Evolutionary conservation across 1,284 basidiomycete genomes (phyloP), one percentile per base, ranked within the genome.

Genomic region (Ustanciosporium gigantosporum): DNA sequence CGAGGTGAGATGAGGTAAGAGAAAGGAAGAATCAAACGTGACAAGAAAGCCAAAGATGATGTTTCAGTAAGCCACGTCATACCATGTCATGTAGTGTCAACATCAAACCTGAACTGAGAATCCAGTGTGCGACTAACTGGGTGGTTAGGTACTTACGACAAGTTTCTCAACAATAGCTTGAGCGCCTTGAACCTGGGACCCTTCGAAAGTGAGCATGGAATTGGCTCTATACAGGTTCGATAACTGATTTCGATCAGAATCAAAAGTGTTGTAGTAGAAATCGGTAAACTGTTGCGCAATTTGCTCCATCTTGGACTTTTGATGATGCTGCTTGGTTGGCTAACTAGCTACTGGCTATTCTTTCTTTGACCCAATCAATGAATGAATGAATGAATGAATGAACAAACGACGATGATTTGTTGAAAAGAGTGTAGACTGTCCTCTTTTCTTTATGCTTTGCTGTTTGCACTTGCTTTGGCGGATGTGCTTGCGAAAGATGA

Each of bases 131-230:
- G 29, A 25, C n/a, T n/a, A n/a, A n/a, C n/a, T n/a, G n/a, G n/a
- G n/a, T n/a, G n/a, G n/a, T n/a, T n/a, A n/a, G n/a, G 16, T 22
- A 79, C 82, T 58, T 76, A 92, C 91, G 45, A 80, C 81, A 42
- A 97, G 83, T 80, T 96, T 95, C 75, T 88, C 86, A n/a, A 83
- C 76, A 78, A 96, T 94, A 20, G 70, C 74, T 0, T 43, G 25
- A 0, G 75, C 80, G 22, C 93, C 90, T 53, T 84, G 81, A 61
- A 87, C 81, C 44, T 83, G 86, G 25, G 77, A 56, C 19, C 85
- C 84, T 81, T 98, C 93, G 81, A 86, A 98, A 9, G 88, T 86
- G 72, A 98, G 82, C 90, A 95, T 96, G 19, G 93, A 97, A 42
- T 78, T 57, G 23, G 83, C 81, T 61, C 92, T 85, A 80, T 92